Evolutionary conservation across 331 rosid species (phyloP).

Genomic region (Pyracantha coccinea): DNA sequence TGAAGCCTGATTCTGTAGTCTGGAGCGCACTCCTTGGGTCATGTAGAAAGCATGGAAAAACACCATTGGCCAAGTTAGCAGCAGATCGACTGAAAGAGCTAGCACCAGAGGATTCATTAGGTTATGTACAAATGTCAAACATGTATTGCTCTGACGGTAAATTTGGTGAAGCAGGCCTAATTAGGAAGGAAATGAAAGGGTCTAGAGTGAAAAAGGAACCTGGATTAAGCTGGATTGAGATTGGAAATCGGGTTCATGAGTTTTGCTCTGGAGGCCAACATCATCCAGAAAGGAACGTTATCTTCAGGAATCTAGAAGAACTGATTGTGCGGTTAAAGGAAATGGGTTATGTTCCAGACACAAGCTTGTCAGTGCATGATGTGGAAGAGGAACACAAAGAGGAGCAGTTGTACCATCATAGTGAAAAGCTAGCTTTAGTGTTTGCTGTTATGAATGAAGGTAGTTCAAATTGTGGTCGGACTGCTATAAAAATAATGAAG

Average conservation of each 20-base stretch:
- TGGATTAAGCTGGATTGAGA: constrained; percentile 80
- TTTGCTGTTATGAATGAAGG: constrained; percentile 58
- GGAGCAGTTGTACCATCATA: constrained; percentile 66
- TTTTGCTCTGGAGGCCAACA: constrained; percentile 65
- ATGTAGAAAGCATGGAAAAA: constrained; percentile 71
- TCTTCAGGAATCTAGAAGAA: constrained; percentile 42
- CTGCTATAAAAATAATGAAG: constrained; percentile 62
- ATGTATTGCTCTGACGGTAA: constrained; percentile 53
- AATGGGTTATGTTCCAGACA: constrained; percentile 72
- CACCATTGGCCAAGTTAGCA: constrained; percentile 60
- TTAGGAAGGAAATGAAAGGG: constrained; percentile 70
- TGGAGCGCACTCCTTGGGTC: constrained; percentile 91
- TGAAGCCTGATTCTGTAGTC: constrained; percentile 76
- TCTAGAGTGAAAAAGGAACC: constrained; percentile 74
- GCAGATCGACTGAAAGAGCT: constrained; percentile 57
- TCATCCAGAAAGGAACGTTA: constrained; percentile 42
- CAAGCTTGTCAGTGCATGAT: constrained; percentile 54
- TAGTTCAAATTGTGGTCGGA: constrained; percentile 22
- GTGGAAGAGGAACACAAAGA: constrained; percentile 75
- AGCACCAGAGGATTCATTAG: constrained; percentile 57
- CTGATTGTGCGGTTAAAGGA: constrained; percentile 57
- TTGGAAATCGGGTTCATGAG: constrained; percentile 70
- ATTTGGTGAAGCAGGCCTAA: constrained; percentile 47
- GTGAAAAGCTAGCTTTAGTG: constrained; percentile 82
- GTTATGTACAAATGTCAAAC: constrained; percentile 84